Percentiles rank a stretch among this genome's conserved stretches.
phyloP scores from a whole-genome alignment of 2,329 filamentous ascomycete species.

The Xylaria polymorpha region DNA sequence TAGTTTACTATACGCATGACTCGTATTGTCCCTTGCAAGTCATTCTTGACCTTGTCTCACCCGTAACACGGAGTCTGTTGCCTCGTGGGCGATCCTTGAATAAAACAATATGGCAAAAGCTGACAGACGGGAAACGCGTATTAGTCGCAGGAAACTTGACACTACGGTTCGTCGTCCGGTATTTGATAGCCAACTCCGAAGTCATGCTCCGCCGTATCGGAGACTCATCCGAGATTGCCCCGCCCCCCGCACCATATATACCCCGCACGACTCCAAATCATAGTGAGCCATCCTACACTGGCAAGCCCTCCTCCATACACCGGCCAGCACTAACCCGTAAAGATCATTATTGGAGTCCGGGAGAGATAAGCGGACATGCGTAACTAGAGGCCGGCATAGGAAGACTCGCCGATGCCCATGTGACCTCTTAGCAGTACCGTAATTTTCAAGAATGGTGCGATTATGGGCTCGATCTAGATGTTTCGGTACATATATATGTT shows the following conservation, averaged over 20 bases:
- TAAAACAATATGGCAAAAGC: no score
- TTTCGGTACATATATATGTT: constrained; percentile 10
- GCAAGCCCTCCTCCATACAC: no score
- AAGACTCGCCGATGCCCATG: neutral
- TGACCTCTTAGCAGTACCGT: neutral
- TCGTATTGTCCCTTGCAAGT: no score
- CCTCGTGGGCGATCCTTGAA: no score
- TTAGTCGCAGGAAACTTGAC: neutral
- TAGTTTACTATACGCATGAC: no score
- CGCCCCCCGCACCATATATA: neutral
- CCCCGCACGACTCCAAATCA: constrained; percentile 19
- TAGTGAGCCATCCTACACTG: no score
- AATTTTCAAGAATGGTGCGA: neutral
- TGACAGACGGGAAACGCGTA: no score
- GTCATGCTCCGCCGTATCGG: neutral
- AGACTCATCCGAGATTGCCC: neutral
- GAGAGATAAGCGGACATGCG: neutral
- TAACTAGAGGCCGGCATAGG: neutral
- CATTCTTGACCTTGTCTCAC: no score
- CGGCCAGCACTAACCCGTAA: no score
- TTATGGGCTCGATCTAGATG: neutral
- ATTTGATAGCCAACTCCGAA: neutral
- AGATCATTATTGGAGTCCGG: constrained; percentile 6
- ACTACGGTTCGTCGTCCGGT: neutral
- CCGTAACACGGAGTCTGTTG: no score